Evolutionary conservation across 116 monocot species (phyloP).

Genomic region (Dioscorea cayenensis): DNA sequence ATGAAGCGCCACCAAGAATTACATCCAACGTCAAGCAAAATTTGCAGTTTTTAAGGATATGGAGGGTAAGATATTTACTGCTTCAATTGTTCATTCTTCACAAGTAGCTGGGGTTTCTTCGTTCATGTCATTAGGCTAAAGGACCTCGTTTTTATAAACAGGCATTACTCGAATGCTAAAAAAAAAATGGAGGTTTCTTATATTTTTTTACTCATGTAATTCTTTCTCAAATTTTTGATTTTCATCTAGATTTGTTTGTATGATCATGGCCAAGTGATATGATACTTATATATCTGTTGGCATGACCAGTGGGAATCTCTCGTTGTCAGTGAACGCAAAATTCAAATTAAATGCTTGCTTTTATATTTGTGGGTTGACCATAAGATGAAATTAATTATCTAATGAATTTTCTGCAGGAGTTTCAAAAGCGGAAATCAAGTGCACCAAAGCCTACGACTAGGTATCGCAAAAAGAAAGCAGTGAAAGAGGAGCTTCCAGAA

Average conservation of each 20-base stretch:
- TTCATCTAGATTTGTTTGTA: too few species aligned
- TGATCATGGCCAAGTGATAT: too few species aligned
- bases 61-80: slow-evolving; percentile 44
- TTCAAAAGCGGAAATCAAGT: slow-evolving; percentile 49
- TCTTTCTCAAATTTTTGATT: too few species aligned
- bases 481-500: slow-evolving; percentile 72
- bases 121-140: background rate
- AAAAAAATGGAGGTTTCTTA: too few species aligned
- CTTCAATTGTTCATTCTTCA: background rate
- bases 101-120: background rate
- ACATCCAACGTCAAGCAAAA: slow-evolving; percentile 92
- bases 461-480: slow-evolving; percentile 88
- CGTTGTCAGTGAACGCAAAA: background rate
- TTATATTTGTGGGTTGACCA: too few species aligned
- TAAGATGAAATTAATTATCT: background rate
- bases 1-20: slow-evolving; percentile 73
- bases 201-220: too few species aligned
- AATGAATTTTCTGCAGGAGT: slow-evolving; percentile 43
- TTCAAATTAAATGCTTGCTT: background rate
- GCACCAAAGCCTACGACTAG: slow-evolving; percentile 65
- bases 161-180: background rate
- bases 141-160: background rate
- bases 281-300: background rate
- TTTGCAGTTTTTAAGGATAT: slow-evolving; percentile 71
- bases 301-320: background rate